phyloP scores from a whole-genome alignment of 768 basidiomycete species.

The Suillus bovinus region DNA sequence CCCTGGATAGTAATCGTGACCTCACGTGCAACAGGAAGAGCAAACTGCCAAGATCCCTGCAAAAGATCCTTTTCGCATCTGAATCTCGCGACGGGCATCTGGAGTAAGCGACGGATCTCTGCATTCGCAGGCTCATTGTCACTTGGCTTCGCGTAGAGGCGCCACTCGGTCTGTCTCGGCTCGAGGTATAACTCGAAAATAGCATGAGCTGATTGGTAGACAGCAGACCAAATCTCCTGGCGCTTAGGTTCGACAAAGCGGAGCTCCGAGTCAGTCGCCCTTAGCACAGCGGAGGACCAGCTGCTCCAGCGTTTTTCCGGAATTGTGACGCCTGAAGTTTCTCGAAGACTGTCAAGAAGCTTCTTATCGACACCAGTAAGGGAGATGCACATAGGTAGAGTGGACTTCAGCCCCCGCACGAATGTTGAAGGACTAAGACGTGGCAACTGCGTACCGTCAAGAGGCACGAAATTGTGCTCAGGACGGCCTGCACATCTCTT shows the following conservation, averaged over 20 bases:
- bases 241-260: constrained; percentile 86
- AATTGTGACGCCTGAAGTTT: constrained; percentile 41
- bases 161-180: constrained; percentile 82
- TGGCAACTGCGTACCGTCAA: constrained; percentile 50
- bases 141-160: constrained; percentile 73
- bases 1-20: constrained; percentile 60
- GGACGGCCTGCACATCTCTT: constrained; percentile 88
- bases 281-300: constrained; percentile 70
- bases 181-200: constrained; percentile 76
- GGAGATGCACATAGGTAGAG: constrained; percentile 84
- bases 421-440: constrained; percentile 77
- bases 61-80: constrained; percentile 58
- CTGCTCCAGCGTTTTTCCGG: constrained; percentile 59
- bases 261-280: constrained; percentile 61
- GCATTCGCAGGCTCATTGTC: constrained; percentile 73
- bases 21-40: constrained; percentile 59
- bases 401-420: constrained; percentile 72
- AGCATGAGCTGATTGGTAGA: constrained; percentile 73
- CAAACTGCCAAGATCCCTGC: constrained; percentile 76
- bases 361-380: constrained; percentile 50
- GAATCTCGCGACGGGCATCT: constrained; percentile 76
- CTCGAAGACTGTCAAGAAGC: constrained; percentile 53
- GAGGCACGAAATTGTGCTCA: constrained; percentile 70
- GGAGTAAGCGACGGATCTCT: constrained; percentile 71
- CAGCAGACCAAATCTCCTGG: constrained; percentile 83